Base-by-base conservation (phyloP, 2,329 filamentous ascomycete species). In the Trichoderma cornu-damae region DNA sequence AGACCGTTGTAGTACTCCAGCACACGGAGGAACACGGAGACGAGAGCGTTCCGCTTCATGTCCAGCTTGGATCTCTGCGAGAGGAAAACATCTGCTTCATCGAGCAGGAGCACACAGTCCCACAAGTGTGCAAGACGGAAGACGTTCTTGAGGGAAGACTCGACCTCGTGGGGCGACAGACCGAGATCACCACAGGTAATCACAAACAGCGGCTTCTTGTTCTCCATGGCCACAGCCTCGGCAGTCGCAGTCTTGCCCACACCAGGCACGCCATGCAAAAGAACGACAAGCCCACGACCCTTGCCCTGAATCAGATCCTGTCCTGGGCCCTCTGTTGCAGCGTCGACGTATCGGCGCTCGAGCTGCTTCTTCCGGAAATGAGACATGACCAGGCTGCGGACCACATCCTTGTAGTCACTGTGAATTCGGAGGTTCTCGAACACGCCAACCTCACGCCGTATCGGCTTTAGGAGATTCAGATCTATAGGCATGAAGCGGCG, bases 161-260 rank as follows among this genome's bases (percentile, higher is more conserved):
- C 76, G 2, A 79, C 73, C 1, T 74, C 70, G 3, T 67, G 61
- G 0, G 77, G 72, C 0, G 70, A 73, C n/a, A 74, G 64, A 12
- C 75, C 74, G 0, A 77, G 70, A 57, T 79, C 76, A 44, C 78
- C 77, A 9, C 76, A 79, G 0, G 77, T 80, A 52, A 81, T 77
- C 6, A 72, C 69, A 43, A 78, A 78, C 2, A 79, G 65, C 0
- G 77, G 78, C 64, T 75, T 75, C 38, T 66, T 62, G 61, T 73
- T 72, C 53, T 70, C 69, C 67, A 71, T 70, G 1, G 74, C 73
- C 1, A 75, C 68, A 1, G 72, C 72, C 60, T 77, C 71, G 1
- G 77, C 77, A 0, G 77, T 79, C 0, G 73, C 71, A 0, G 77
- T 79, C 67, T 79, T 79, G 4, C 77, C 77, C 0, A 78, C 75